Percentiles rank a stretch among this genome's conserved stretches.
phyloP scores from a whole-genome alignment of 768 basidiomycete genomes.

The Pleurotus ostreatus region DNA sequence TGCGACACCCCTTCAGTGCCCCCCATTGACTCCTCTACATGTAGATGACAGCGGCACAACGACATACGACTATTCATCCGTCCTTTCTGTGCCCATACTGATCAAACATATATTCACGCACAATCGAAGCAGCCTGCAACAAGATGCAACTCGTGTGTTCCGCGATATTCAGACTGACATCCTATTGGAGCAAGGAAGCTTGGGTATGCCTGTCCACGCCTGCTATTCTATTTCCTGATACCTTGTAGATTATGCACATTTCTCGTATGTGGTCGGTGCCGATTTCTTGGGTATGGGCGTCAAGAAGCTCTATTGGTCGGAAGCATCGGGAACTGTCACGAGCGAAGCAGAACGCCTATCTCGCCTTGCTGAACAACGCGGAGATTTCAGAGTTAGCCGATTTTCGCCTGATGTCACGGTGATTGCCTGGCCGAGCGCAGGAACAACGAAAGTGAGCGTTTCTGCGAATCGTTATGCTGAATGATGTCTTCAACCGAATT shows the following conservation, averaged over 20 bases:
- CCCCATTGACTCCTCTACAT: background rate
- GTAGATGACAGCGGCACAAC: background rate
- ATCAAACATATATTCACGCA: background rate
- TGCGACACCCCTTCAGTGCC: background rate
- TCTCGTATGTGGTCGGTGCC: background rate
- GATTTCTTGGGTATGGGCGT: background rate
- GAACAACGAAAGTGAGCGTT: slow-evolving; percentile 6
- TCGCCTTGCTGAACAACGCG: background rate
- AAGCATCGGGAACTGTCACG: background rate
- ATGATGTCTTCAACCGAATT: too few relatives aligned
- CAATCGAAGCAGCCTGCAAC: background rate
- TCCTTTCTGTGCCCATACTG: background rate
- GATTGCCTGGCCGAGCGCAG: slow-evolving; percentile 13
- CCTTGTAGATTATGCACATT: background rate
- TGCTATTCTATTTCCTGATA: background rate
- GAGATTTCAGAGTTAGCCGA: background rate
- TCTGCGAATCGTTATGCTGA: background rate
- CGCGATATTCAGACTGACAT: background rate
- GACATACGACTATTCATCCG: background rate
- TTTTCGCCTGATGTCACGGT: background rate
- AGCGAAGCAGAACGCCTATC: background rate
- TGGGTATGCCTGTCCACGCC: background rate
- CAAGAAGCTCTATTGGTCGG: background rate
- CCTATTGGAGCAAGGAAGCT: background rate
- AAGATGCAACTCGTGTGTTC: background rate